These are phyloP conservation scores for Arabis alpina DNA, from an alignment of 345 rosid genomes.

Conservation along the genomic window DNA sequence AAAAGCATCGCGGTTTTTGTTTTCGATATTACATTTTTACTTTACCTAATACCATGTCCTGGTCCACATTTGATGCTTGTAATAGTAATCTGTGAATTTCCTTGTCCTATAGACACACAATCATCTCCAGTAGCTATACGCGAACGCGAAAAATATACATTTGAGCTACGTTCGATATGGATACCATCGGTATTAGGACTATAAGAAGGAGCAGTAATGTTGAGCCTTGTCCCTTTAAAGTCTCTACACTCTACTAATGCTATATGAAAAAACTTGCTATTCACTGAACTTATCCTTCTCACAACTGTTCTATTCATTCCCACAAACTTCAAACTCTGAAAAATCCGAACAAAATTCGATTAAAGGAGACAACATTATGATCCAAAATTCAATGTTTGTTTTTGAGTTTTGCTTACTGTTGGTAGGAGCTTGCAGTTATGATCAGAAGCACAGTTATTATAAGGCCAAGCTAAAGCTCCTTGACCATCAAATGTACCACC, in stretches of 20 bases:
- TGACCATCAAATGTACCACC: constrained; percentile 70
- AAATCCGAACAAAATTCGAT: not conserved
- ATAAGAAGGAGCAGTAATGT: constrained; percentile 49
- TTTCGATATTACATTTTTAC: not conserved
- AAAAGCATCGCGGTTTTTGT: not conserved
- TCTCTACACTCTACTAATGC: constrained; percentile 59
- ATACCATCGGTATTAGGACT: constrained; percentile 77
- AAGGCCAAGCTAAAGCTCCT: constrained; percentile 52
- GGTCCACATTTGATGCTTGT: constrained; percentile 52
- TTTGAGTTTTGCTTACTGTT: constrained; percentile 51
- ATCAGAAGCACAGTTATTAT: constrained; percentile 41
- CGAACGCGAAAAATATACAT: constrained; percentile 40
- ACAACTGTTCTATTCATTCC: constrained; percentile 55
- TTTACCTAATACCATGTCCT: constrained; percentile 46
- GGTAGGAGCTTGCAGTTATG: constrained; percentile 47
- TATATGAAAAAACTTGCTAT: constrained; percentile 71
- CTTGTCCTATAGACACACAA: constrained; percentile 54
- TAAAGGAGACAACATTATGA: not conserved
- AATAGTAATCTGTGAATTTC: constrained; percentile 44
- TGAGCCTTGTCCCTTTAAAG: constrained; percentile 53
- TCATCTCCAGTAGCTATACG: constrained; percentile 63
- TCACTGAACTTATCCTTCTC: constrained; percentile 53
- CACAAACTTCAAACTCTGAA: constrained; percentile 60
- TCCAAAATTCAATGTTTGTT: constrained; percentile 10
- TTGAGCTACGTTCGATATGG: constrained; percentile 47